Conservation (phyloP, 2,329 filamentous ascomycete species). For the Pseudodiploospora longispora region DNA sequence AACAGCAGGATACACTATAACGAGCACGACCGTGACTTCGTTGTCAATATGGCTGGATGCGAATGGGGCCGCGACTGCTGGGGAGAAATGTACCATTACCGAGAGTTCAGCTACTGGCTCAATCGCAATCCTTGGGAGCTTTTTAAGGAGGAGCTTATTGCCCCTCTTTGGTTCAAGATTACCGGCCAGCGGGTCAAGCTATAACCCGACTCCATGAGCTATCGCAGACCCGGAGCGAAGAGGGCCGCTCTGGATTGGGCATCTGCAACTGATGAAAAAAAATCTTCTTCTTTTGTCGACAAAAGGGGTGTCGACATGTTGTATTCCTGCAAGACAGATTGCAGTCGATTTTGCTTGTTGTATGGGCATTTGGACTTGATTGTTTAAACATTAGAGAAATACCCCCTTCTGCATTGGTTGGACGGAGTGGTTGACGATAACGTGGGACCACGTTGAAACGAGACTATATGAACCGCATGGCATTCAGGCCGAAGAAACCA, state of each 20-base stretch:
- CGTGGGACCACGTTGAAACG: slow-evolving; percentile 4
- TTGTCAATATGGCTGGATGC: slow-evolving; percentile 98
- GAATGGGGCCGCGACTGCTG: slow-evolving; percentile 96
- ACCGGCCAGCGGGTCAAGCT: slow-evolving; percentile 54
- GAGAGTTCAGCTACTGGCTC: slow-evolving; percentile 80
- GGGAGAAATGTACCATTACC: slow-evolving; percentile 95
- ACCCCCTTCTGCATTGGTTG: slow-evolving; percentile 2
- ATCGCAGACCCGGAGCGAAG: neutral
- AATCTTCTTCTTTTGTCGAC: slow-evolving; percentile 2
- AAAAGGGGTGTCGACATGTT: neutral
- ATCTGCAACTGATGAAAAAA: neutral
- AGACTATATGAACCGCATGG: slow-evolving; percentile 6
- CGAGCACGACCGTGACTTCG: slow-evolving; percentile 76
- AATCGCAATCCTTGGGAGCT: slow-evolving; percentile 77
- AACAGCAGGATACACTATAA: slow-evolving; percentile 79
- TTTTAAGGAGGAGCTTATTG: slow-evolving; percentile 60
- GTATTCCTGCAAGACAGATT: neutral
- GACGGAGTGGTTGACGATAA: slow-evolving; percentile 6
- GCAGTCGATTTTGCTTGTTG: slow-evolving; percentile 6
- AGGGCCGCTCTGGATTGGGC: neutral
- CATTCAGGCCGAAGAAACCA: slow-evolving; percentile 2
- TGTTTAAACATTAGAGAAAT: slow-evolving; percentile 4
- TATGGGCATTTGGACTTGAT: slow-evolving; percentile 6
- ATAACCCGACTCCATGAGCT: slow-evolving; percentile 19
- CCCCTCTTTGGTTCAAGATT: slow-evolving; percentile 54